Percentiles rank a stretch among this genome's conserved stretches.
These are phyloP conservation scores for Cicer chorassanicum DNA, from an alignment of 306 rosid genomes.

Conservation along the genomic window DNA sequence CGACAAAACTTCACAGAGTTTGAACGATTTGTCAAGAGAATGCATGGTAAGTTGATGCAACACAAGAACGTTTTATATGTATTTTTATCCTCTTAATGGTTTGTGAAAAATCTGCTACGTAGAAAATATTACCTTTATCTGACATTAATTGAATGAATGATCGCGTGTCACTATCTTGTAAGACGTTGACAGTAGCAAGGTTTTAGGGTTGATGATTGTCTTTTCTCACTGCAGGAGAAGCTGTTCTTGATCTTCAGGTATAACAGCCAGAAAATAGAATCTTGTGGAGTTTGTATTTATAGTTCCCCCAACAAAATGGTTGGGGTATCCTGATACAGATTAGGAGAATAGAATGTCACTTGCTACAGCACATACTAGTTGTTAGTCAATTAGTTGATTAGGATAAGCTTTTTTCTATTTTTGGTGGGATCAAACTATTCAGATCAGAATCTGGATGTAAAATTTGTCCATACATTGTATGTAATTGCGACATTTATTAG, in stretches of 20 bases:
- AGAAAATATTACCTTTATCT: constrained; percentile 5
- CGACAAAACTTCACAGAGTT: constrained; percentile 78
- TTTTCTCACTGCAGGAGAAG: constrained; percentile 56
- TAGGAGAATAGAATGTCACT: constrained; percentile 44
- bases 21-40: constrained; percentile 86
- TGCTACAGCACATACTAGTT: constrained; percentile 31
- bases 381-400: constrained; percentile 42
- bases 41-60: constrained; percentile 74
- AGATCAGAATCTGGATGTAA: constrained; percentile 40
- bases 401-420: constrained; percentile 30
- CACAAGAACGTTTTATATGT: constrained; percentile 2
- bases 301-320: constrained; percentile 28
- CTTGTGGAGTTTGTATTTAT: constrained; percentile 41
- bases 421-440: constrained; percentile 36
- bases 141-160: constrained; percentile 14
- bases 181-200: not conserved
- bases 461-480: constrained; percentile 43
- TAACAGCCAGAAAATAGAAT: constrained; percentile 38
- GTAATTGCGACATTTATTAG: constrained; percentile 26
- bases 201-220: constrained; percentile 19
- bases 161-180: constrained; percentile 5
- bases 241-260: constrained; percentile 59
- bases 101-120: constrained; percentile 4
- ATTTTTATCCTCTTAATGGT: not conserved
- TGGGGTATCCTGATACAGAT: constrained; percentile 42